These are phyloP conservation scores for Panicum hallii DNA, from an alignment of 202 grass and related monocot genomes.

Conservation along the genomic window DNA sequence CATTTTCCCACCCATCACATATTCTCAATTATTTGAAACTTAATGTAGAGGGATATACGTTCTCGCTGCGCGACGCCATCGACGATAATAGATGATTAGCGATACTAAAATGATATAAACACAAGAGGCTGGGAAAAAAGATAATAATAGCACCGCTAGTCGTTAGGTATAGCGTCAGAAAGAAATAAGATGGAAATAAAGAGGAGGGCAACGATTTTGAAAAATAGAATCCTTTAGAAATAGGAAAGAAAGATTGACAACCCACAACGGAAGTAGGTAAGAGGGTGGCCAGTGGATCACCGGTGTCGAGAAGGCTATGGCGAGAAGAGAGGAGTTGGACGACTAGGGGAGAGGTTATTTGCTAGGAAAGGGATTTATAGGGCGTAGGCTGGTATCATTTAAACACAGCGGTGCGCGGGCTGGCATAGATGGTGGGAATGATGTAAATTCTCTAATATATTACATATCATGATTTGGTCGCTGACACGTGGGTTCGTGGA, in stretches of 20 bases:
- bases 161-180: too few species aligned
- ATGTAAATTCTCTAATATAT: too few species aligned
- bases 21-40: not conserved
- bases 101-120: not conserved
- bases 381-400: not conserved
- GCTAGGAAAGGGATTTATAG: not conserved
- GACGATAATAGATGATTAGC: fast-evolving
- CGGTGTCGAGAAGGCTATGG: not conserved
- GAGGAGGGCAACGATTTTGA: too few species aligned
- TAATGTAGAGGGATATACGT: not conserved
- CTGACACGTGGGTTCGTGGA: not conserved
- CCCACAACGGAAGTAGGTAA: not conserved
- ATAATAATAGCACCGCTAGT: too few species aligned
- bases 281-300: not conserved
- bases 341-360: not conserved
- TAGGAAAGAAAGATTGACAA: too few species aligned
- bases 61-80: not conserved
- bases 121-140: too few species aligned
- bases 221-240: not conserved
- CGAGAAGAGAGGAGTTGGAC: not conserved
- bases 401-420: not conserved
- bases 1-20: not conserved
- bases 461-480: not conserved
- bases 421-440: too few species aligned
- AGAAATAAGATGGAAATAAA: too few species aligned